Evolutionary conservation across 2,329 filamentous ascomycete genomes (phyloP).

Genomic region (Graphiopsis chlorocephala): DNA sequence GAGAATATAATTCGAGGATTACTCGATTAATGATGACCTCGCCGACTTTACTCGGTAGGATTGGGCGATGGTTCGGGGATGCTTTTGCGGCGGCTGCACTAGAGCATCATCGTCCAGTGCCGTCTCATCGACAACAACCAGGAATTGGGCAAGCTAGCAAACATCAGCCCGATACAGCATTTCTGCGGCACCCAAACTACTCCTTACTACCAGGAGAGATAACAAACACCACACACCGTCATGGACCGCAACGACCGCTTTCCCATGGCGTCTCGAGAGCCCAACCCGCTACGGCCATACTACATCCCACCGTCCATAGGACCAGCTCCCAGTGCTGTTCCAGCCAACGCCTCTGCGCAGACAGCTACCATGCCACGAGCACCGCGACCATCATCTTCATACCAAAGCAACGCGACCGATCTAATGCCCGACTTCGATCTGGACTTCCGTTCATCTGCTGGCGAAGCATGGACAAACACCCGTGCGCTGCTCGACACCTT

Average conservation of each 20-base stretch:
- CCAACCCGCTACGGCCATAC: conserved; percentile 67
- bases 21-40: neutral
- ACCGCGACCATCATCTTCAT: conserved; percentile 39
- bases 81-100: conserved; percentile 2
- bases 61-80: conserved; percentile 2
- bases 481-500: conserved; percentile 79
- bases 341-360: conserved; percentile 38
- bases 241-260: conserved; percentile 28
- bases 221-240: neutral
- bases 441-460: conserved; percentile 51
- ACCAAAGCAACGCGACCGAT: conserved; percentile 69
- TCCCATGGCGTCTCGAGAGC: conserved; percentile 46
- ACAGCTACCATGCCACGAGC: conserved; percentile 46
- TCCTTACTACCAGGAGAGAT: neutral
- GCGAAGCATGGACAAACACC: conserved; percentile 42
- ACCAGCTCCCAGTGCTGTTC: conserved; percentile 48
- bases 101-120: neutral
- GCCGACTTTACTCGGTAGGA: neutral
- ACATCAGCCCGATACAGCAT: neutral
- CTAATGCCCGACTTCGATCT: conserved; percentile 85
- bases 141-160: neutral
- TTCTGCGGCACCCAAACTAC: neutral
- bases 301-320: conserved; percentile 66
- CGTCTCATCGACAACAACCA: neutral
- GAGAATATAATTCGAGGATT: neutral